Percentiles rank a stretch among this genome's conserved stretches.
Conservation (phyloP, 768 basidiomycete genomes). For the Collybia nuda region DNA sequence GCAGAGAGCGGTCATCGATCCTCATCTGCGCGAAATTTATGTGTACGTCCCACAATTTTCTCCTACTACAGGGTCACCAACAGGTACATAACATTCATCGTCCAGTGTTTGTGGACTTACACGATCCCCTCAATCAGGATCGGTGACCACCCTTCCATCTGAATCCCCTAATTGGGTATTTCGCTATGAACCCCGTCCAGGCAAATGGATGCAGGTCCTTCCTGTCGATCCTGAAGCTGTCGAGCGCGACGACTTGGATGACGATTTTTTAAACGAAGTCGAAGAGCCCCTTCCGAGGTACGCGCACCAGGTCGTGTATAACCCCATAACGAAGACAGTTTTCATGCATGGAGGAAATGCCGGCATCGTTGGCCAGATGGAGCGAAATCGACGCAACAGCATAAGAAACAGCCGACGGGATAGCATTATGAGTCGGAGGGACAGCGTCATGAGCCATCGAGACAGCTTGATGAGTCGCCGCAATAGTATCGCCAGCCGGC, state of each 20-base stretch:
- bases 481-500: too few species aligned
- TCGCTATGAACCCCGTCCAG: slow-evolving; percentile 57
- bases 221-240: slow-evolving; percentile 15
- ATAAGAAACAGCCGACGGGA: too few species aligned
- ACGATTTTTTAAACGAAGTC: neutral
- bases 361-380: slow-evolving; percentile 30
- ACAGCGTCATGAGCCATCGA: slow-evolving; percentile 3
- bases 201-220: slow-evolving; percentile 63
- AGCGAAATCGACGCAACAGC: slow-evolving; percentile 14
- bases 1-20: slow-evolving; percentile 71
- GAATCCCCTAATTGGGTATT: slow-evolving; percentile 69
- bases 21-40: slow-evolving; percentile 64
- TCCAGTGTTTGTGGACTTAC: slow-evolving; percentile 65
- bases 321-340: slow-evolving; percentile 49
- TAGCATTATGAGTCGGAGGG: slow-evolving; percentile 10
- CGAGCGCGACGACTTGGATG: neutral
- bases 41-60: slow-evolving; percentile 46
- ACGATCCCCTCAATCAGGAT: slow-evolving; percentile 34
- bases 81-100: neutral
- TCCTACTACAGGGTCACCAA: neutral
- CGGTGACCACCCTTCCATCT: slow-evolving; percentile 40
- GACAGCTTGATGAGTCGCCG: neutral
- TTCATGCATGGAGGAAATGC: slow-evolving; percentile 82
- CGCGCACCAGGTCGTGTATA: slow-evolving; percentile 80
- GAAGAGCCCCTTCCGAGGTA: slow-evolving; percentile 63